Conservation (phyloP, 2,329 filamentous ascomycete genomes). For the Cadophora malorum region DNA sequence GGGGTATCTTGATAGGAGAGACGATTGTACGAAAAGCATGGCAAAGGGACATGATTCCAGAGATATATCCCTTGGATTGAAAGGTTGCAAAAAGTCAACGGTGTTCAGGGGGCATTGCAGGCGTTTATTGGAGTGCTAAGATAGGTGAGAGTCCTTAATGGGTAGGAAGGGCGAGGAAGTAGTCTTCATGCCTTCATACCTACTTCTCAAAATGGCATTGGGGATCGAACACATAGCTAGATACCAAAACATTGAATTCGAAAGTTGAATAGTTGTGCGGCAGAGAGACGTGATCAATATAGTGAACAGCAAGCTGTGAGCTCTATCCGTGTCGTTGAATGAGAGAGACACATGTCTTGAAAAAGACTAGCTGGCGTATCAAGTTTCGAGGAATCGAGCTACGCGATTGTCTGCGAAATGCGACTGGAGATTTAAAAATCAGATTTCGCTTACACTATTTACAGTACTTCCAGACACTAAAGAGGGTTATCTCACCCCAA, state of each 20-base stretch:
- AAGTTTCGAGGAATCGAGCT: too few species aligned
- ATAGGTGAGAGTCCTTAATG: not conserved
- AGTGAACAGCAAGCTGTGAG: too few species aligned
- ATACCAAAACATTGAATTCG: constrained; percentile 3
- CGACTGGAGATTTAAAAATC: too few species aligned
- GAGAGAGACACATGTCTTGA: too few species aligned
- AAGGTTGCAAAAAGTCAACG: constrained; percentile 11
- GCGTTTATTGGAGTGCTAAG: constrained; percentile 8
- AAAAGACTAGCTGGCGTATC: too few species aligned
- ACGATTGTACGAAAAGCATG: constrained; percentile 3
- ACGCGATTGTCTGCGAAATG: too few species aligned
- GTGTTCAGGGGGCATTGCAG: constrained; percentile 20
- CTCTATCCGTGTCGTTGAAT: too few species aligned
- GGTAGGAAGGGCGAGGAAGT: not conserved
- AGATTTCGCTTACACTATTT: too few species aligned
- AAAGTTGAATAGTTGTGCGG: not conserved
- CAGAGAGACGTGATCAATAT: too few species aligned
- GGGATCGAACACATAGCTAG: not conserved
- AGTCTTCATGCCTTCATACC: not conserved
- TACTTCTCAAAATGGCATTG: constrained; percentile 2
- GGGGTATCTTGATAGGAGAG: not conserved
- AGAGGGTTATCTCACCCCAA: too few species aligned
- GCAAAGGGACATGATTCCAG: constrained; percentile 1
- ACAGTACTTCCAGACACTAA: too few species aligned
- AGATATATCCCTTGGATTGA: not conserved